Conservation (phyloP, 1,139 yeast genomes). For the Geotrichum australiense region DNA sequence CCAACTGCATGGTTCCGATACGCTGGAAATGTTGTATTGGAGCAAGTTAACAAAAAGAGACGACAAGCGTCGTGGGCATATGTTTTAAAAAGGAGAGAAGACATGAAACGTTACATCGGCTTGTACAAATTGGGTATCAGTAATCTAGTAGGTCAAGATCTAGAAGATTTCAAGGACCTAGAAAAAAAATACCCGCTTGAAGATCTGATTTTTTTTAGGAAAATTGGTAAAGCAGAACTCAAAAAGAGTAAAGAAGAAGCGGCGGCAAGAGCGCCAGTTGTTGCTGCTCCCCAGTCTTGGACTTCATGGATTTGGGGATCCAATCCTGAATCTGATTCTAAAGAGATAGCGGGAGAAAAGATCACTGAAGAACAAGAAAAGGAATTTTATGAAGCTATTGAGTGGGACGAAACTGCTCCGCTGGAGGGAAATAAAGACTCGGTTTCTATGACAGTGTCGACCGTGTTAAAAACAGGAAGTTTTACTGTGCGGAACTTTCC, state of each 20-base stretch:
- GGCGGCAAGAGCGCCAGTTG: conserved; percentile 5
- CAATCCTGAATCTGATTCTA: conserved; percentile 25
- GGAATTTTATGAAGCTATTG: conserved; percentile 89
- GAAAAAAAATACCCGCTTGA: conserved; percentile 62
- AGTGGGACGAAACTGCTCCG: conserved; percentile 65
- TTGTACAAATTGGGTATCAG: conserved; percentile 48
- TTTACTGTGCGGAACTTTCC: conserved; percentile 47
- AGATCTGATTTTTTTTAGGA: conserved; percentile 77
- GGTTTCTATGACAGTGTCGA: conserved; percentile 55
- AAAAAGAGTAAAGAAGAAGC: conserved; percentile 41
- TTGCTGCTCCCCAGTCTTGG: conserved; percentile 28
- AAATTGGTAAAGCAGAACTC: conserved; percentile 63
- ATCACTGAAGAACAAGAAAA: conserved; percentile 40
- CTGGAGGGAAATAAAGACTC: conserved; percentile 69
- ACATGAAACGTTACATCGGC: conserved; percentile 58
- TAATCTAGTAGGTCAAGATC: conserved; percentile 19
- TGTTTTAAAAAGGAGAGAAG: conserved; percentile 62
- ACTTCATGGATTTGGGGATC: conserved; percentile 36
- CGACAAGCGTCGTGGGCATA: conserved; percentile 86
- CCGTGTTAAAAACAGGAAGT: conserved; percentile 71
- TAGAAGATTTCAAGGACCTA: conserved; percentile 41
- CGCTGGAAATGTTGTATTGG: conserved; percentile 63
- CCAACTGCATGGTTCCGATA: conserved; percentile 79
- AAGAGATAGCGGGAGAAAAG: conserved; percentile 24
- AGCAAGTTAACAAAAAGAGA: conserved; percentile 74